These are phyloP conservation scores for Calonectria leucothoes DNA, from an alignment of 2,329 filamentous ascomycete species.

Conservation along the genomic window DNA sequence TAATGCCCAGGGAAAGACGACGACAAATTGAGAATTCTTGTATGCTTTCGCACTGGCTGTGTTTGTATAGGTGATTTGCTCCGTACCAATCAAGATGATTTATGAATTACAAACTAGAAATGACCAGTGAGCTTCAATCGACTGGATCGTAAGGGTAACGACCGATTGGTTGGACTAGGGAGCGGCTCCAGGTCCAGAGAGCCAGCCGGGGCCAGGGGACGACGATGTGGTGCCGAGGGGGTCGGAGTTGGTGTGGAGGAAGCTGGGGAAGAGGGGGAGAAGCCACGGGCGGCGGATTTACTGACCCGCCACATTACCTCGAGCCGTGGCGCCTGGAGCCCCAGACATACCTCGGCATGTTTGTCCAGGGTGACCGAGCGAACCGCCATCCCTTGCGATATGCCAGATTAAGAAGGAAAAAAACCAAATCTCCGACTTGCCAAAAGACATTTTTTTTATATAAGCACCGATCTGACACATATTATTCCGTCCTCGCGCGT, in stretches of 20 bases:
- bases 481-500: not conserved
- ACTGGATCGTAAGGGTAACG: not conserved
- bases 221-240: constrained; percentile 26
- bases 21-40: constrained; percentile 24
- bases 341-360: constrained; percentile 35
- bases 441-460: not conserved
- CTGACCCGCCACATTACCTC: constrained; percentile 27
- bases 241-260: constrained; percentile 23
- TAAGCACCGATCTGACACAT: not conserved
- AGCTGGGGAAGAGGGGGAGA: constrained; percentile 36
- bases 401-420: not conserved
- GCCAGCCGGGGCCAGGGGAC: not conserved
- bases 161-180: constrained; percentile 7
- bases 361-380: constrained; percentile 24
- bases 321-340: constrained; percentile 15
- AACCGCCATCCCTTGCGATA: not conserved
- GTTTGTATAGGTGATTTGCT: constrained; percentile 4
- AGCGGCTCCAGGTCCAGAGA: not conserved
- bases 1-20: constrained; percentile 32
- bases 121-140: not conserved
- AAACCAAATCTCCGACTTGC: not conserved
- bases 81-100: constrained; percentile 6
- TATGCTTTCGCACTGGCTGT: constrained; percentile 11
- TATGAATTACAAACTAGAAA: not conserved
- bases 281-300: constrained; percentile 18